phyloP scores from a whole-genome alignment of 2,329 filamentous ascomycete genomes.

The Aspergillus texensis region DNA sequence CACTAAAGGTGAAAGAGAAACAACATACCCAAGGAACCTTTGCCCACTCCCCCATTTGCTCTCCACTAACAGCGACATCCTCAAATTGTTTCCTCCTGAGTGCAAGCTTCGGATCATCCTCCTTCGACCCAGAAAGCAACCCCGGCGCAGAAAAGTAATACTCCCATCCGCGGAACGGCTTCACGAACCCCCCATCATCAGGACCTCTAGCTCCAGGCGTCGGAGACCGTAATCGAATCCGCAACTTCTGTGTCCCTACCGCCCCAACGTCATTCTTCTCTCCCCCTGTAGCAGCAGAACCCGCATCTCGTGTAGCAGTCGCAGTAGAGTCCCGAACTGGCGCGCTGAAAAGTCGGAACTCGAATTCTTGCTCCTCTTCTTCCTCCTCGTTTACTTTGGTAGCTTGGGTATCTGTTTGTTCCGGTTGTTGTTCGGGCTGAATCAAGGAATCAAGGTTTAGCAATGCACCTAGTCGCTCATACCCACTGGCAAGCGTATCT shows the following conservation, averaged over 20 bases:
- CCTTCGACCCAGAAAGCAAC: constrained; percentile 24
- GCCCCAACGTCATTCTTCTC: neutral
- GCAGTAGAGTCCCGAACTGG: constrained; percentile 21
- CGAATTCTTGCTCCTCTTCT: constrained; percentile 47
- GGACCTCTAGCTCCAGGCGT: constrained; percentile 31
- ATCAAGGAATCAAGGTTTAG: constrained; percentile 36
- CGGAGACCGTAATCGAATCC: constrained; percentile 43
- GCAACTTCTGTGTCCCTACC: constrained; percentile 38
- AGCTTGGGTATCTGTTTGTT: constrained; percentile 6
- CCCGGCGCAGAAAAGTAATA: constrained; percentile 45
- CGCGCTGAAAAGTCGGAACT: constrained; percentile 46
- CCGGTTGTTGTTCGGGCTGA: constrained; percentile 1
- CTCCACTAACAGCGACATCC: constrained; percentile 40
- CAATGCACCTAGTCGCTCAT: constrained; percentile 36
- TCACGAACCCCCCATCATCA: constrained; percentile 41
- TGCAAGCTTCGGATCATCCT: constrained; percentile 18
- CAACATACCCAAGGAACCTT: constrained; percentile 39
- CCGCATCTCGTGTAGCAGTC: neutral
- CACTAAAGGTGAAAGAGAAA: neutral
- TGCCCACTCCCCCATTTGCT: constrained; percentile 34
- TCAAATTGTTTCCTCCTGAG: constrained; percentile 35
- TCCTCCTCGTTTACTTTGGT: constrained; percentile 7
- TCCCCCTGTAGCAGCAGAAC: constrained; percentile 6
- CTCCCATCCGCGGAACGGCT: constrained; percentile 45
- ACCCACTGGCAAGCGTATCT: constrained; percentile 29